Conservation (phyloP, 371 early-diverging fungal genomes). For the Nematocida sp. region DNA sequence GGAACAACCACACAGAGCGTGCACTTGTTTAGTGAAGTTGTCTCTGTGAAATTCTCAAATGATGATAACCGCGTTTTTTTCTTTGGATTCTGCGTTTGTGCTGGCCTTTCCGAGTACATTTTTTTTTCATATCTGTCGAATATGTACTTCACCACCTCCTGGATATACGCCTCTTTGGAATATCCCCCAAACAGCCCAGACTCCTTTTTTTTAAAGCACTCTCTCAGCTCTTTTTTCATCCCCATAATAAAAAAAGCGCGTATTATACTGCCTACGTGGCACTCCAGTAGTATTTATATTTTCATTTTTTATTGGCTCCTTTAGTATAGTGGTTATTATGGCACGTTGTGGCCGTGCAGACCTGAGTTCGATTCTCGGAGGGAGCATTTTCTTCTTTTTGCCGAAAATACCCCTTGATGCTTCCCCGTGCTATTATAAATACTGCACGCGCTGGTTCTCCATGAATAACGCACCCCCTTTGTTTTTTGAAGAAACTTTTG, state of each 20-base stretch:
- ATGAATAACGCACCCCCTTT: conserved; percentile 34
- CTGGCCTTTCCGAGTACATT: not conserved
- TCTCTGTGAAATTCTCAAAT: conserved; percentile 45
- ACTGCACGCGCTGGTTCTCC: no score
- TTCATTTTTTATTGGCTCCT: conserved; percentile 52
- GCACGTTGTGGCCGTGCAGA: conserved; percentile 65
- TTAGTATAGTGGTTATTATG: conserved; percentile 66
- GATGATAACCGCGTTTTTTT: conserved; percentile 41
- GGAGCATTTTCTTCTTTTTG: conserved; percentile 55
- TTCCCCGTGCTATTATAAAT: conserved; percentile 9
- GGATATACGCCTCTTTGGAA: conserved; percentile 9
- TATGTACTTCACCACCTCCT: conserved; percentile 8
- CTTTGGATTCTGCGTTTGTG: not conserved
- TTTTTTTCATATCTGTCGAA: conserved; percentile 7
- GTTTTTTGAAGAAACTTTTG: conserved; percentile 39
- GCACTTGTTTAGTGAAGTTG: conserved; percentile 44
- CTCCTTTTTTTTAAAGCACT: conserved; percentile 14
- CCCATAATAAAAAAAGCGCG: conserved; percentile 2
- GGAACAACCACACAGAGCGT: conserved; percentile 41
- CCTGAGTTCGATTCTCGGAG: conserved; percentile 66
- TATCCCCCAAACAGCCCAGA: conserved; percentile 44
- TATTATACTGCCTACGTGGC: not conserved
- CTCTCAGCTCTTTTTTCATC: not conserved
- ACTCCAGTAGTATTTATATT: not conserved
- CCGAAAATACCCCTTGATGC: not conserved